phyloP scores from a whole-genome alignment of 106 monocot genomes.

The Platanthera guangdongensis region DNA sequence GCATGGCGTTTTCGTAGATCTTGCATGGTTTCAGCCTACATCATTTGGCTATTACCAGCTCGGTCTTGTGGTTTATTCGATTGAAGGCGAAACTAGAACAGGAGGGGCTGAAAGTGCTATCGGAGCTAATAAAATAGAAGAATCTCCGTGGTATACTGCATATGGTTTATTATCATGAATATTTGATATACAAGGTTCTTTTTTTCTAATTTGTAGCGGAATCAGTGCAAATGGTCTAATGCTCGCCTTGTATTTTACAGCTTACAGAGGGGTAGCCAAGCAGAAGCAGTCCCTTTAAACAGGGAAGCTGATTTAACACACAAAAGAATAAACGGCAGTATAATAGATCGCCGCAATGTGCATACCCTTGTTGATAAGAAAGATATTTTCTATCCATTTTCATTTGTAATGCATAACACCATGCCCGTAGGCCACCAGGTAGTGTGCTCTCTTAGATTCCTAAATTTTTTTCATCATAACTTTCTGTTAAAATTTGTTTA shows the following conservation, averaged over 20 bases:
- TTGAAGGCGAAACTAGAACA: slow-evolving; percentile 20
- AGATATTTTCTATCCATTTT: slow-evolving; percentile 74
- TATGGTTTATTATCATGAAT: not conserved
- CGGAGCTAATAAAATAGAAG: slow-evolving; percentile 29
- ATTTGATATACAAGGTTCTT: not conserved
- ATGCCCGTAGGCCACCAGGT: slow-evolving; percentile 96
- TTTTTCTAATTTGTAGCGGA: not conserved
- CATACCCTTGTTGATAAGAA: slow-evolving; percentile 55
- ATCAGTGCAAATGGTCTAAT: not conserved
- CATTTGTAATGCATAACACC: slow-evolving; percentile 73
- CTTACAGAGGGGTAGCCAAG: slow-evolving; percentile 21
- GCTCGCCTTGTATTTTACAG: slow-evolving; percentile 24
- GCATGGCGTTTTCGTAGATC: slow-evolving; percentile 43
- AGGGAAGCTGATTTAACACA: slow-evolving; percentile 30
- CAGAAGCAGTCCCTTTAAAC: slow-evolving; percentile 20
- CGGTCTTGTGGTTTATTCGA: slow-evolving; percentile 52
- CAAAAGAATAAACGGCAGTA: slow-evolving; percentile 58
- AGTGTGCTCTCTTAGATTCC: not conserved
- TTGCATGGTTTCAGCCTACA: slow-evolving; percentile 71
- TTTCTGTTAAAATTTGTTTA: not conserved
- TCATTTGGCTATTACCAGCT: slow-evolving; percentile 55
- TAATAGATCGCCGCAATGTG: slow-evolving; percentile 48
- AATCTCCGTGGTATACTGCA: slow-evolving; percentile 30
- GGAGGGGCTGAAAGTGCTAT: slow-evolving; percentile 22
- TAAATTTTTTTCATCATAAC: not conserved